Conservation (phyloP, 108 stramenopile genomes). For the Stephanodiscus minutulus region DNA sequence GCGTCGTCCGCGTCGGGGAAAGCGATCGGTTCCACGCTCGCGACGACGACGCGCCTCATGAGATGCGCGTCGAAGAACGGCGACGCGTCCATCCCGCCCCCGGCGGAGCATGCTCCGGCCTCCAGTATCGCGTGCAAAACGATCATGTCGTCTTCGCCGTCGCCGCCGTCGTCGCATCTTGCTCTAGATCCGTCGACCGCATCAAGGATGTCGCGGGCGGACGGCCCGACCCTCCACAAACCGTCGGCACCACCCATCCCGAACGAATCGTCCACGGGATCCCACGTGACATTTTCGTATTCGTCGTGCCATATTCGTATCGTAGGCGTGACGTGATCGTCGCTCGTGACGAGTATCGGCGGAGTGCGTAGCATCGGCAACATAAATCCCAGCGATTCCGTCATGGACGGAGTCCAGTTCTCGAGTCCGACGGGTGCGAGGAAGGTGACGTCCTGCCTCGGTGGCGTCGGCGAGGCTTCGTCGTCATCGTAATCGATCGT, state of each 20-base stretch:
- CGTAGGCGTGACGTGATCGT: slow-evolving; percentile 52
- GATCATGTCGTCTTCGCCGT: neutral
- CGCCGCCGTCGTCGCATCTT: neutral
- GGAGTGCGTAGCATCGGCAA: slow-evolving; percentile 25
- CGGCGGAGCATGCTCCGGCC: slow-evolving; percentile 39
- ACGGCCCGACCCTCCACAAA: slow-evolving; percentile 55
- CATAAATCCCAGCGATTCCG: slow-evolving; percentile 19
- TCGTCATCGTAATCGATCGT: too few relatives aligned
- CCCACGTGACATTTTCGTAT: slow-evolving; percentile 52
- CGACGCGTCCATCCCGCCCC: slow-evolving; percentile 46
- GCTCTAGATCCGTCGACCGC: neutral
- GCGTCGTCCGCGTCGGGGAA: slow-evolving; percentile 43
- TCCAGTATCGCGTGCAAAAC: slow-evolving; percentile 55
- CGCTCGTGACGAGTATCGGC: slow-evolving; percentile 32
- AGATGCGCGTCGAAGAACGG: slow-evolving; percentile 39
- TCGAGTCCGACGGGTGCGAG: slow-evolving; percentile 46
- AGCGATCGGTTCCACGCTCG: slow-evolving; percentile 62
- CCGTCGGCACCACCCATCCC: slow-evolving; percentile 53
- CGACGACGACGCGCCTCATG: slow-evolving; percentile 22
- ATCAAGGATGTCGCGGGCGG: slow-evolving; percentile 39
- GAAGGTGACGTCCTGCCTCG: slow-evolving; percentile 45
- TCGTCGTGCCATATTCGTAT: slow-evolving; percentile 68
- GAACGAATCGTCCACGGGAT: slow-evolving; percentile 58
- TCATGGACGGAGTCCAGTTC: slow-evolving; percentile 42
- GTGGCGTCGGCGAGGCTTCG: too few relatives aligned